Percentiles rank a stretch among this genome's conserved stretches.
Conservation (phyloP, 345 rosid genomes). For the Populus ilicifolia region DNA sequence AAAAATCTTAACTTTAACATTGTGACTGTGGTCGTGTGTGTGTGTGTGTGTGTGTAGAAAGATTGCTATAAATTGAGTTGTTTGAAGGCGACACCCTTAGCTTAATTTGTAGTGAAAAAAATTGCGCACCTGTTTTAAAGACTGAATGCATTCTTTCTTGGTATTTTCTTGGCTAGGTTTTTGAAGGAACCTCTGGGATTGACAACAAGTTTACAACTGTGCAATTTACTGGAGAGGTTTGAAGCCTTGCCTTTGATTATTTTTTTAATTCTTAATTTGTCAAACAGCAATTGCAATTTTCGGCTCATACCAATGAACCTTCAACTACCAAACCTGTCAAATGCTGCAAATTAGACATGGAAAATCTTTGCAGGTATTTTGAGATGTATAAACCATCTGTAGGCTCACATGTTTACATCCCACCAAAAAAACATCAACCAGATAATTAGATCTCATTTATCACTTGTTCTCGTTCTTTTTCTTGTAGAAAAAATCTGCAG, state of each 20-base stretch:
- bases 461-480: background rate
- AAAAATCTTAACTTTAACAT: background rate
- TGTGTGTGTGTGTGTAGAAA: background rate
- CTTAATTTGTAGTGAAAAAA: background rate
- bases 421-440: background rate
- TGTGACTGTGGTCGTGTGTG: background rate
- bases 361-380: background rate
- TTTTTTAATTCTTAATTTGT: background rate
- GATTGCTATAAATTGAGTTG: background rate
- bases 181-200: constrained; percentile 95
- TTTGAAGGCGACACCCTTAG: background rate
- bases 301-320: background rate
- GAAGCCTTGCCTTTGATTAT: background rate
- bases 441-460: background rate
- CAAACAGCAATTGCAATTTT: background rate
- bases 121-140: background rate
- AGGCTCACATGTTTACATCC: background rate
- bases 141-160: background rate
- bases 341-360: background rate
- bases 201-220: constrained; percentile 91
- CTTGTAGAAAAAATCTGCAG: background rate
- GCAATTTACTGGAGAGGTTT: constrained; percentile 93
- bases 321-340: background rate
- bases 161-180: constrained; percentile 47
- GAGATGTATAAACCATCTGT: background rate